These are phyloP conservation scores for Ustilago vetiveriae DNA, from an alignment of 1,284 basidiomycete species.

Conservation along the genomic window DNA sequence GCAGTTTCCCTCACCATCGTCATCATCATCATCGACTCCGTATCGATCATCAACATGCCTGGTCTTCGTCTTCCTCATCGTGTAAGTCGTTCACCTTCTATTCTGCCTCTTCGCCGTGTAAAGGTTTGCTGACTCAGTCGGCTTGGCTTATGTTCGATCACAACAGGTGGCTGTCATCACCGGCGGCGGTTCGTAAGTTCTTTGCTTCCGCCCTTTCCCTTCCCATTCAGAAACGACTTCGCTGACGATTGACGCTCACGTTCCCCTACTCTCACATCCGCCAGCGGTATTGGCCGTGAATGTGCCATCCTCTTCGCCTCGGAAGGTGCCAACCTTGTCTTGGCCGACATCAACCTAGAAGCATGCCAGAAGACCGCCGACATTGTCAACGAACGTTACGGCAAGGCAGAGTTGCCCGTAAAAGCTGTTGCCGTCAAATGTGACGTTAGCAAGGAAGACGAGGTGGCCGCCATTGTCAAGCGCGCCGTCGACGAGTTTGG, in stretches of 20 bases:
- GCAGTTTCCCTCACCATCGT: conserved; percentile 3
- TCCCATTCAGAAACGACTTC: no score
- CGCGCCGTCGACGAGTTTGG: conserved; percentile 84
- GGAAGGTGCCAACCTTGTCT: conserved; percentile 86
- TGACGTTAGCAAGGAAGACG: conserved; percentile 87
- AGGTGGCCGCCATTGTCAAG: conserved; percentile 83
- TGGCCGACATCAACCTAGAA: conserved; percentile 82
- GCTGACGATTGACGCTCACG: no score
- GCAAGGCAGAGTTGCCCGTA: conserved; percentile 70
- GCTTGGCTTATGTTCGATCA: no score
- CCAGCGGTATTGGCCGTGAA: conserved; percentile 88
- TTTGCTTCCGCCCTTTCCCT: not conserved
- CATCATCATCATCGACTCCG: not conserved
- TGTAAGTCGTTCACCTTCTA: conserved; percentile 30
- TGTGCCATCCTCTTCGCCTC: conserved; percentile 88
- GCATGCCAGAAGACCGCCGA: conserved; percentile 78
- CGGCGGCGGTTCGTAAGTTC: conserved; percentile 76
- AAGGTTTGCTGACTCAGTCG: not conserved
- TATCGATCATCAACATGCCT: conserved; percentile 30
- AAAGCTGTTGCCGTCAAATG: conserved; percentile 78
- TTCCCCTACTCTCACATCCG: no score
- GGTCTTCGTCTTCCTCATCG: conserved; percentile 49
- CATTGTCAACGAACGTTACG: conserved; percentile 76
- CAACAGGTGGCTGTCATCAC: conserved; percentile 79
- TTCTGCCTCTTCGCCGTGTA: no score